These are phyloP conservation scores for Phialemoniopsis sp. DNA, from an alignment of 2,329 filamentous ascomycete genomes.

Conservation along the genomic window DNA sequence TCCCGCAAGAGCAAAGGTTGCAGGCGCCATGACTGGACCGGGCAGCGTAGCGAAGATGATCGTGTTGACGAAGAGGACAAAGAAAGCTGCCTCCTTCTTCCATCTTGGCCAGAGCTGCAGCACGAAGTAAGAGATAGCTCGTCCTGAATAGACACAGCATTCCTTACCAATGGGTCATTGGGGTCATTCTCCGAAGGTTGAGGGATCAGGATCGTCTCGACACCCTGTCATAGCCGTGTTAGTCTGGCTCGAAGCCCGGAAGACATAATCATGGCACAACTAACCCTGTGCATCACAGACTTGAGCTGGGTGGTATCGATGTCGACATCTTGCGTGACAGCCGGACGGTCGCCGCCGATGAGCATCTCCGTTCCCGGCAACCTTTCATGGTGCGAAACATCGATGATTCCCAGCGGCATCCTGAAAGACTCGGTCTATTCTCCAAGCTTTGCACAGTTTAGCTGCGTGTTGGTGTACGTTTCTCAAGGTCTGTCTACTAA, in stretches of 20 bases:
- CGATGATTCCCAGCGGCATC: conserved; percentile 19
- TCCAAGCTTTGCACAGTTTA: too few species aligned
- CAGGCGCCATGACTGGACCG: conserved; percentile 12
- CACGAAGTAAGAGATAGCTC: conserved; percentile 1
- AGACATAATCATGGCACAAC: too few species aligned
- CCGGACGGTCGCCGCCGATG: conserved; percentile 10
- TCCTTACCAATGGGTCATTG: conserved; percentile 11
- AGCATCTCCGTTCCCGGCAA: conserved; percentile 20
- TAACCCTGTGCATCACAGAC: conserved; percentile 6
- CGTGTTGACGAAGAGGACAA: conserved; percentile 11
- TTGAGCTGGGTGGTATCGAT: conserved; percentile 1
- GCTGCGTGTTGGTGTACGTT: too few species aligned
- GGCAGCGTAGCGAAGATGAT: conserved; percentile 15
- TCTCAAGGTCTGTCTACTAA: too few species aligned
- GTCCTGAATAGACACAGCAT: background rate
- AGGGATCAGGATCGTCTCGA: conserved; percentile 12
- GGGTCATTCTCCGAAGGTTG: conserved; percentile 9
- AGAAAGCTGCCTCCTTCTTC: conserved; percentile 14
- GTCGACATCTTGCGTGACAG: background rate
- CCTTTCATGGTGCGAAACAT: conserved; percentile 10
- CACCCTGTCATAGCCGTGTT: conserved; percentile 4
- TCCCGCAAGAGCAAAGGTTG: conserved; percentile 10
- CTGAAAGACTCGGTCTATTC: background rate
- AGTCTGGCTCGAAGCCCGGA: background rate
- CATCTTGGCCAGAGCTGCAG: conserved; percentile 14